Percentiles rank a stretch among this genome's conserved stretches.
Conservation (phyloP, 257 asterid species). For the Gentiana straminea region DNA sequence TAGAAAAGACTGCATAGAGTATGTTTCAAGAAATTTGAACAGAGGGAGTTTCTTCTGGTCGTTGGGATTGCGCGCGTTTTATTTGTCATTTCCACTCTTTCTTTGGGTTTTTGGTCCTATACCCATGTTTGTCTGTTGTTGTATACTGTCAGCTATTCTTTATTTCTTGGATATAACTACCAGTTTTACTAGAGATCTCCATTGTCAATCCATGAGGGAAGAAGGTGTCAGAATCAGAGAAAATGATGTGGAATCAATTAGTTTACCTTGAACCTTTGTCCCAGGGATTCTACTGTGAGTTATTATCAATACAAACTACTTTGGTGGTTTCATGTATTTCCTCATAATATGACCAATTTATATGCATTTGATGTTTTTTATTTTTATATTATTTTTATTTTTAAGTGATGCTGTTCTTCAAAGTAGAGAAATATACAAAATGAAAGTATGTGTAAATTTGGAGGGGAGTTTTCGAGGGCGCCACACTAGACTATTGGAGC, state of each 20-base stretch:
- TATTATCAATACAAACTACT: too few relatives aligned
- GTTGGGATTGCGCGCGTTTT: slow-evolving; percentile 63
- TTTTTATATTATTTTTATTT: too few relatives aligned
- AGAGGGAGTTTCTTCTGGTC: slow-evolving; percentile 79
- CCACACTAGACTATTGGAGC: too few relatives aligned
- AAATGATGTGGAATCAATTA: slow-evolving; percentile 31
- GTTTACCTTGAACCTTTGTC: too few relatives aligned
- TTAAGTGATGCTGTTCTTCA: too few relatives aligned
- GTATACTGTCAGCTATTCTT: slow-evolving; percentile 35
- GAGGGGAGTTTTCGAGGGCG: too few relatives aligned
- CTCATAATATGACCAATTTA: too few relatives aligned
- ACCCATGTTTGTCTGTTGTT: slow-evolving; percentile 64
- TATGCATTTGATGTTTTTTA: too few relatives aligned
- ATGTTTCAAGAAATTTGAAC: slow-evolving; percentile 51
- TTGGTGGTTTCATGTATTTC: too few relatives aligned
- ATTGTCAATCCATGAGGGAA: slow-evolving; percentile 25
- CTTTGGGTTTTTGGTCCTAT: slow-evolving; percentile 76
- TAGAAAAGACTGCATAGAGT: slow-evolving; percentile 44
- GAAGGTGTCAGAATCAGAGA: neutral
- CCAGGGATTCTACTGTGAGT: too few relatives aligned
- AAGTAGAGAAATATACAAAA: too few relatives aligned
- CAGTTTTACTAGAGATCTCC: slow-evolving; percentile 43
- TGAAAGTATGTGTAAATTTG: too few relatives aligned
- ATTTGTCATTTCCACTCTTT: slow-evolving; percentile 74
- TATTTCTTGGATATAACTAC: slow-evolving; percentile 74